Conservation (phyloP, 192 early-diverging fungal genomes). For the Irineochytrium annulatum region DNA sequence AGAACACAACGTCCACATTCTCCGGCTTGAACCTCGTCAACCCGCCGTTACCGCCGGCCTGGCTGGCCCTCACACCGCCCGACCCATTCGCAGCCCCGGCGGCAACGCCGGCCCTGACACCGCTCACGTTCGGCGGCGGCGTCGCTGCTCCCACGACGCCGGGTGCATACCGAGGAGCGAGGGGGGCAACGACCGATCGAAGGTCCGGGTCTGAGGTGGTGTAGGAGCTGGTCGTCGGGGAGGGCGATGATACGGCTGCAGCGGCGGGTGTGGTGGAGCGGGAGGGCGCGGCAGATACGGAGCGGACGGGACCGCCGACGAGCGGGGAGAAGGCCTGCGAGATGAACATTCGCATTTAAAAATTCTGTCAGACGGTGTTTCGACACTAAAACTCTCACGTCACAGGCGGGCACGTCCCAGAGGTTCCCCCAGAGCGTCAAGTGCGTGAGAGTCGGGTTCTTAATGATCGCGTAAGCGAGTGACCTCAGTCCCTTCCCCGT, state of each 20-base stretch:
- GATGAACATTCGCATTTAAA: not conserved
- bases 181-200: too few species aligned
- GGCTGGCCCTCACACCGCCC: too few species aligned
- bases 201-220: slow-evolving; percentile 9
- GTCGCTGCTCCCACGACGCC: too few species aligned
- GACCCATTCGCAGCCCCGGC: not conserved
- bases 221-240: slow-evolving; percentile 8
- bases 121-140: too few species aligned
- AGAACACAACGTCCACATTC: slow-evolving; percentile 40
- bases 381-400: slow-evolving; percentile 20
- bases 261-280: not conserved
- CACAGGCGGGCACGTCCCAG: slow-evolving; percentile 39
- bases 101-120: not conserved
- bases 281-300: slow-evolving; percentile 7
- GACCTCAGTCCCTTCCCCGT: slow-evolving; percentile 35
- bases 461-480: slow-evolving; percentile 27
- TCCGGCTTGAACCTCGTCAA: slow-evolving; percentile 18
- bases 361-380: slow-evolving; percentile 10
- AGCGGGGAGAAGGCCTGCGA: slow-evolving; percentile 32
- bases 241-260: slow-evolving; percentile 5
- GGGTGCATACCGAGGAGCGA: too few species aligned
- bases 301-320: slow-evolving; percentile 31
- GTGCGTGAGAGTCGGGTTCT: slow-evolving; percentile 24
- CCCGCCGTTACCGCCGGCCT: not conserved
- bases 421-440: slow-evolving; percentile 46